These are phyloP conservation scores for Antitrichia curtipendula DNA, from an alignment of 225 moss, liverwort and hornwort species.

Conservation along the genomic window DNA sequence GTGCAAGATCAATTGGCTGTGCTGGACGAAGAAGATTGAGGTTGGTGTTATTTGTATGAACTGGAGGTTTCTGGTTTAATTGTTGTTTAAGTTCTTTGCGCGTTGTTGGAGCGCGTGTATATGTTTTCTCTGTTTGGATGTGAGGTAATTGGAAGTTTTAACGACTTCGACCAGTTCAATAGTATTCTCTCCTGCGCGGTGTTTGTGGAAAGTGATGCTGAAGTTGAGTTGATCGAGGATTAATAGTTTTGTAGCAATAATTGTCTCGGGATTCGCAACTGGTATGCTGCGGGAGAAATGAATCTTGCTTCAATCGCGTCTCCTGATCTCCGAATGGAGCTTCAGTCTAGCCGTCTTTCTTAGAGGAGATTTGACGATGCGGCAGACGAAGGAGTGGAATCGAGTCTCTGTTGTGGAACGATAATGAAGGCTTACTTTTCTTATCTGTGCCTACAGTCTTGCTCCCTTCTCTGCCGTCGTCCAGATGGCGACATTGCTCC, in stretches of 20 bases:
- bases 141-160: not conserved
- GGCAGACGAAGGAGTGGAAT: not conserved
- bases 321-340: not conserved
- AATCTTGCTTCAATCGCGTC: not conserved
- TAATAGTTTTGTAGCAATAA: slow-evolving; percentile 17
- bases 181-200: not conserved
- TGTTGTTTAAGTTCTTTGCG: not conserved
- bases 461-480: slow-evolving; percentile 14
- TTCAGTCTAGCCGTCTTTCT: not conserved
- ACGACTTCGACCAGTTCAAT: slow-evolving; percentile 7
- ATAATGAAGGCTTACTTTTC: slow-evolving; percentile 26
- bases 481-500: slow-evolving; percentile 24
- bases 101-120: not conserved
- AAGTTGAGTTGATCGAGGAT: slow-evolving; percentile 6
- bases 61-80: not conserved
- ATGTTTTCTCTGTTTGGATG: not conserved
- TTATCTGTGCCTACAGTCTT: slow-evolving; percentile 9
- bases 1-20: not conserved
- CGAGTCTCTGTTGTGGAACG: not conserved
- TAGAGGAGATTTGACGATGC: not conserved
- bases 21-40: not conserved
- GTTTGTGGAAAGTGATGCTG: not conserved
- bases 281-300: not conserved
- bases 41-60: not conserved
- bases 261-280: slow-evolving; percentile 19